Evolutionary conservation across 768 basidiomycete genomes (phyloP).

Genomic region (Lanmaoa pseudosensibilis): DNA sequence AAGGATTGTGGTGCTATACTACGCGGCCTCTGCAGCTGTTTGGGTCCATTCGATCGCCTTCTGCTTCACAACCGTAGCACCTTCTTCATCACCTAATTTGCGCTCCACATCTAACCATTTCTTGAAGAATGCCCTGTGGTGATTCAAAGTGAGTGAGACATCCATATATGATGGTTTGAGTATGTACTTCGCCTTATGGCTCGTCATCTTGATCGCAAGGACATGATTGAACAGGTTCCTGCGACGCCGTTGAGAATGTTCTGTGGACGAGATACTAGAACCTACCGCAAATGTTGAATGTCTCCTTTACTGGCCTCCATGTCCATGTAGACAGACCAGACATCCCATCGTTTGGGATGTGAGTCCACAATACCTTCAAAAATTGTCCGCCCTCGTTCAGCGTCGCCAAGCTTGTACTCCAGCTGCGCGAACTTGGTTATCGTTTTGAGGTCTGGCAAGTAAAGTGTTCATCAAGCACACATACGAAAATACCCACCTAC

Average conservation of each 20-base stretch:
- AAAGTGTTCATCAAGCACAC: slow-evolving; percentile 1
- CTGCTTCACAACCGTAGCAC: slow-evolving; percentile 75
- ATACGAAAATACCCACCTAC: slow-evolving; percentile 48
- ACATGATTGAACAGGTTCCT: slow-evolving; percentile 89
- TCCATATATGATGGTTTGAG: background rate
- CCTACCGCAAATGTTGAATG: slow-evolving; percentile 75
- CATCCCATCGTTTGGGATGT: slow-evolving; percentile 91
- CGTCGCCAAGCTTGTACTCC: slow-evolving; percentile 92
- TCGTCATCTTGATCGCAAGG: slow-evolving; percentile 83
- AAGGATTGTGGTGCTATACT: slow-evolving; percentile 15
- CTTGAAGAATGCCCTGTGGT: slow-evolving; percentile 85
- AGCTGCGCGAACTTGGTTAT: slow-evolving; percentile 93
- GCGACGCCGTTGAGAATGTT: slow-evolving; percentile 1
- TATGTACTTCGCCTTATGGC: slow-evolving; percentile 93
- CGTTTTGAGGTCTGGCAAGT: slow-evolving; percentile 79
- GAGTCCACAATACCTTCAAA: slow-evolving; percentile 97
- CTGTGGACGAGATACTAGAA: background rate
- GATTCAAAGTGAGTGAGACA: slow-evolving; percentile 13
- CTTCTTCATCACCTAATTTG: slow-evolving; percentile 83
- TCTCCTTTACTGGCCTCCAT: slow-evolving; percentile 85
- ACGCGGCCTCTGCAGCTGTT: slow-evolving; percentile 40
- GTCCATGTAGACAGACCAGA: slow-evolving; percentile 97
- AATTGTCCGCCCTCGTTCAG: slow-evolving; percentile 92
- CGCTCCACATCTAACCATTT: slow-evolving; percentile 93
- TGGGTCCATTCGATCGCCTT: slow-evolving; percentile 93